phyloP scores from a whole-genome alignment of 2,329 filamentous ascomycete genomes.

The Orbilia ellipsospora region DNA sequence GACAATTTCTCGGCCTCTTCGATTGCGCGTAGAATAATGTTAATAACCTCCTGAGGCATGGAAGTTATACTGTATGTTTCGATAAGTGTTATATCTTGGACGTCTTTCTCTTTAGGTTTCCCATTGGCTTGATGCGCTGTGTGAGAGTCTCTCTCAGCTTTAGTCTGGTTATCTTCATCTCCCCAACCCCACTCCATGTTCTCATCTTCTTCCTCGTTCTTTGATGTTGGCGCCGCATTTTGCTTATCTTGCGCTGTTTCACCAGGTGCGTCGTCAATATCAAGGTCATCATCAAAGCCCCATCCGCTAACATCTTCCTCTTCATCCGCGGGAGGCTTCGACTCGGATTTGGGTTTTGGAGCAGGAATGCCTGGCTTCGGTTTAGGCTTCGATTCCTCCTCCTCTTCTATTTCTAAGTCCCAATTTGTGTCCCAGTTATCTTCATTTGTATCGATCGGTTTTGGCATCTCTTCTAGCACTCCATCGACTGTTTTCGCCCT shows the following conservation, averaged over 20 bases:
- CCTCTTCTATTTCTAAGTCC: conserved; percentile 83
- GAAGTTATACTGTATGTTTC: conserved; percentile 91
- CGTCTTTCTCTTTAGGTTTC: conserved; percentile 45
- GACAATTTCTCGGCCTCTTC: conserved; percentile 68
- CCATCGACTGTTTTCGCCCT: conserved; percentile 76
- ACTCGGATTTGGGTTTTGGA: conserved; percentile 50
- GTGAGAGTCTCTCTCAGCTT: conserved; percentile 51
- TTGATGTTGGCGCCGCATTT: neutral
- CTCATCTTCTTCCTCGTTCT: conserved; percentile 60
- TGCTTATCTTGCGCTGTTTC: conserved; percentile 6
- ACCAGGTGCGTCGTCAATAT: conserved; percentile 60
- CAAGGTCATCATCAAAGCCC: conserved; percentile 64
- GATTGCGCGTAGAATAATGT: conserved; percentile 71
- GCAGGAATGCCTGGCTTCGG: conserved; percentile 45
- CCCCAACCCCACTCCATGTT: conserved; percentile 75
- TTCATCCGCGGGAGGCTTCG: conserved; percentile 36
- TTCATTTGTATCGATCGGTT: conserved; percentile 62
- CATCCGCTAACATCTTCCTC: conserved; percentile 66
- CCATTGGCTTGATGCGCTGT: conserved; percentile 57
- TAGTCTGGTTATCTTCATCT: conserved; percentile 82
- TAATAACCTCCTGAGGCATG: conserved; percentile 81
- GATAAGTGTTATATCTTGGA: conserved; percentile 75
- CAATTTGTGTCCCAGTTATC: conserved; percentile 71
- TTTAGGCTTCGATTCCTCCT: conserved; percentile 62
- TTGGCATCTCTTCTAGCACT: conserved; percentile 60